A percentile compares a stretch with the other conserved stretches of the same genome.
These are phyloP conservation scores for Claviceps capensis DNA, from an alignment of 2,329 filamentous ascomycete species.

Conservation along the genomic window DNA sequence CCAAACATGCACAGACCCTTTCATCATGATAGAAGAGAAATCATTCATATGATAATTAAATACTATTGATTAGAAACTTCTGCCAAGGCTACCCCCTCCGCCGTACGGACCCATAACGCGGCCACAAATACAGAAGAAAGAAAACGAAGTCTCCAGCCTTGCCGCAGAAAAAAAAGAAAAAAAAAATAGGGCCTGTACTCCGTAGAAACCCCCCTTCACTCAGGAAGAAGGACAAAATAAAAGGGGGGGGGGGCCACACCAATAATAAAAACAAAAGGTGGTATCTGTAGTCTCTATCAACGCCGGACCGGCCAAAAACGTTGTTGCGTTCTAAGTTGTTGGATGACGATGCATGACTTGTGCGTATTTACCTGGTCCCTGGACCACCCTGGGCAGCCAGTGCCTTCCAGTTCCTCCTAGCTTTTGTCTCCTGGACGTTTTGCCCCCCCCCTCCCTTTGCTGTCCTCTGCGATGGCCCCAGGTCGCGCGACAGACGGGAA, in stretches of 20 bases:
- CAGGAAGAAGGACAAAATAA: too few species aligned
- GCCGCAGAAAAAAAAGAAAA: neutral
- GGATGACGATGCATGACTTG: conserved; percentile 2
- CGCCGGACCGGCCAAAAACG: conserved; percentile 12
- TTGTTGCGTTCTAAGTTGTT: conserved; percentile 7
- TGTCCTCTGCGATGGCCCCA: neutral
- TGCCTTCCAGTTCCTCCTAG: neutral
- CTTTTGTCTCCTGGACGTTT: too few species aligned
- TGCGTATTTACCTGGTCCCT: neutral
- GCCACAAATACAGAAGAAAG: neutral
- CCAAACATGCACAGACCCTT: too few species aligned
- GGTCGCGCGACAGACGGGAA: neutral
- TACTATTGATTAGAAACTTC: neutral
- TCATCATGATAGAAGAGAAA: too few species aligned
- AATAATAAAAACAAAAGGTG: conserved; percentile 3
- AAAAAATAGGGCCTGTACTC: neutral
- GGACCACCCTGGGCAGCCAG: neutral
- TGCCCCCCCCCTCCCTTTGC: neutral
- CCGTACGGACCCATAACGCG: neutral
- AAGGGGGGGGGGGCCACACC: neutral
- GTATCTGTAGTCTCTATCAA: conserved; percentile 11
- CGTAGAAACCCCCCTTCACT: too few species aligned
- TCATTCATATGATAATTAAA: neutral
- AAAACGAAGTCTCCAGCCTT: neutral
- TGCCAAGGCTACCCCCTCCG: neutral